Evolutionary conservation across 2,329 filamentous ascomycete genomes (phyloP).

Genomic region (Knufia petricola): DNA sequence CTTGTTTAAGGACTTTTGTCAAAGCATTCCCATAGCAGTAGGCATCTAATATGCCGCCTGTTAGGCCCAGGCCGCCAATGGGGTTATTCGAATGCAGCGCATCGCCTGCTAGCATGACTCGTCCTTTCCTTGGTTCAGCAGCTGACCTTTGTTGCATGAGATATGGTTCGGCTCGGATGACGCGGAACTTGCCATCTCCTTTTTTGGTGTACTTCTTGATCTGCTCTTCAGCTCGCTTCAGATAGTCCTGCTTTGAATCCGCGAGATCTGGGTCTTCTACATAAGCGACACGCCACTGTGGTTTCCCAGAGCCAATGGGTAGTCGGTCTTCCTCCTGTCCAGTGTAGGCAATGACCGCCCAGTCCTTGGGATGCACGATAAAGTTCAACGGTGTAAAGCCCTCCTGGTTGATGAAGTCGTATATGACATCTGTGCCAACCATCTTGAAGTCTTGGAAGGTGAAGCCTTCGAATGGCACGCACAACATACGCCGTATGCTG

Average conservation of each 20-base stretch:
- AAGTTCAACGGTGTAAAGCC: conserved; percentile 15
- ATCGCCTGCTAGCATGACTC: conserved; percentile 11
- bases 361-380: conserved; percentile 16
- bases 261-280: conserved; percentile 8
- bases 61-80: conserved; percentile 19
- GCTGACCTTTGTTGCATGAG: conserved; percentile 11
- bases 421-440: conserved; percentile 15
- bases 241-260: conserved; percentile 1
- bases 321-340: conserved; percentile 8
- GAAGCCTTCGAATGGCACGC: conserved; percentile 20
- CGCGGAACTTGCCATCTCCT: conserved; percentile 3
- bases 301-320: background rate
- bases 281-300: conserved; percentile 12
- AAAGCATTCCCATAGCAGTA: conserved; percentile 13
- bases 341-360: conserved; percentile 17
- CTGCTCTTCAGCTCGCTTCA: conserved; percentile 5
- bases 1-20: conserved; percentile 10
- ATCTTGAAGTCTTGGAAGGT: conserved; percentile 16
- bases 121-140: conserved; percentile 10
- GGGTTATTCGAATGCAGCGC: conserved; percentile 17
- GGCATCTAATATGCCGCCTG: conserved; percentile 18
- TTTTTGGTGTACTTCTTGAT: conserved; percentile 7
- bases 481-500: conserved; percentile 6
- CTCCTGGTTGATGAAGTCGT: conserved; percentile 14
- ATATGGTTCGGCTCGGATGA: conserved; percentile 13